Evolutionary conservation across 176 grass and related monocot species (phyloP).

Genomic region (Avena eriantha): DNA sequence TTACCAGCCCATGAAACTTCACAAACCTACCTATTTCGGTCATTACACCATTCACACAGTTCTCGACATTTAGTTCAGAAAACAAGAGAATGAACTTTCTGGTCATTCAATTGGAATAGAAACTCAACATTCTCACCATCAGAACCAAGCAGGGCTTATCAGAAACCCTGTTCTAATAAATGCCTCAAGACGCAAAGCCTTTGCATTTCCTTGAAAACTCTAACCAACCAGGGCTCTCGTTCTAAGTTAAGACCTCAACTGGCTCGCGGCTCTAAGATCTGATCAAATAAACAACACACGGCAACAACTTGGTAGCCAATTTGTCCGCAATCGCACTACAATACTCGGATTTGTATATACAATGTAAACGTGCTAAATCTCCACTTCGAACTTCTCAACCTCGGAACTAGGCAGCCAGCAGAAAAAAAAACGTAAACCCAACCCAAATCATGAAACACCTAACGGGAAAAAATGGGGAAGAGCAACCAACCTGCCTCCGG

Average conservation of each 20-base stretch:
- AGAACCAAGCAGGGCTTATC: slow-evolving; percentile 1
- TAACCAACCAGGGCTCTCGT: not conserved
- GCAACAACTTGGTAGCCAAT: not conserved
- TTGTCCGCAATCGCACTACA: not conserved
- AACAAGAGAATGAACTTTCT: not conserved
- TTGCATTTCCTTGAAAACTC: not conserved
- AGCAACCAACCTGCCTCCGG: slow-evolving; percentile 67
- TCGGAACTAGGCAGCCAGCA: not conserved
- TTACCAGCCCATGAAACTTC: not conserved
- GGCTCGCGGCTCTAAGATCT: not conserved
- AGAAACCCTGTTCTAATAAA: not conserved
- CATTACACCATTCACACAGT: not conserved
- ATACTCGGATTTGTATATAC: not conserved
- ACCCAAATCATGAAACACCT: not conserved
- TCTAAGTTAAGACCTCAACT: not conserved
- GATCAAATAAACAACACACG: slow-evolving; percentile 29
- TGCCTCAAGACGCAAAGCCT: not conserved
- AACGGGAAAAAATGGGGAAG: not conserved
- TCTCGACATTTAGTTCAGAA: not conserved
- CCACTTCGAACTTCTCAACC: not conserved
- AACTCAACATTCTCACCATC: not conserved
- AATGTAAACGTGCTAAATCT: not conserved
- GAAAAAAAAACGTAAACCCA: not conserved
- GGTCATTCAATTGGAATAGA: not conserved
- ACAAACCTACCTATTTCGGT: not conserved